Base-by-base conservation (phyloP, 2,329 filamentous ascomycete species). In the Botrytis deweyae region DNA sequence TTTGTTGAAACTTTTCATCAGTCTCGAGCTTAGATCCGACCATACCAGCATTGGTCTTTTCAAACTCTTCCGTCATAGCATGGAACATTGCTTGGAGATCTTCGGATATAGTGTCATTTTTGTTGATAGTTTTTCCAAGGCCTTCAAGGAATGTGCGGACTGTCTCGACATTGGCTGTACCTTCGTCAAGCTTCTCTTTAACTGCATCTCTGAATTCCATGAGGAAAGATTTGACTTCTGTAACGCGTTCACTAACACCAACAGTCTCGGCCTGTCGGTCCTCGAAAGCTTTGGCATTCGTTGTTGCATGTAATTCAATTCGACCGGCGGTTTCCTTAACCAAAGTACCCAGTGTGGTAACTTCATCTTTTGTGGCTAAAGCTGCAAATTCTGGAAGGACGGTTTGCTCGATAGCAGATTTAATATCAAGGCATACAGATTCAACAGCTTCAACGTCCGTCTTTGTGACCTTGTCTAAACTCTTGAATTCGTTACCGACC, bases 241-340 rank as follows among this genome's bases (percentile, higher is more conserved):
- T 88, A 25, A 98, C 91, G 73, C 91, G 91, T 75, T 95, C 91
- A 22, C 92, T 88, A 38, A 97, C 89, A 22, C 90, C 91, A 36
- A 91, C 91, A 72, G 93, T 94, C 81, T 98, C 95, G 63, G 91
- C 88, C 80, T 95, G 94, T 40, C 94, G 92, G 74, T 95, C 92
- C 71, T 96, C 93, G 64, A 96, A 91, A 0, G 92, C 91, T 82
- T 93, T 93, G 2, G 90, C 90, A 25, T 91, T 94, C 38, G 92
- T 85, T 62, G 93, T 91, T 65, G 92, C 90, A 72, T 95, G 91
- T 4, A 86, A 84, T 49, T 91, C 88, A 29, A 91, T 83, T 76
- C 87, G 90, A 78, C 92, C 91, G 76, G 92, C 91, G 81, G 93
- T 90, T 64, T 93, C 91, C 76, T 89, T 91, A 76, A 96, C 85